Evolutionary conservation across 352 stramenopile species (phyloP), one percentile per base, ranked within the genome.

Genomic region (Phytophthora chlamydospora): DNA sequence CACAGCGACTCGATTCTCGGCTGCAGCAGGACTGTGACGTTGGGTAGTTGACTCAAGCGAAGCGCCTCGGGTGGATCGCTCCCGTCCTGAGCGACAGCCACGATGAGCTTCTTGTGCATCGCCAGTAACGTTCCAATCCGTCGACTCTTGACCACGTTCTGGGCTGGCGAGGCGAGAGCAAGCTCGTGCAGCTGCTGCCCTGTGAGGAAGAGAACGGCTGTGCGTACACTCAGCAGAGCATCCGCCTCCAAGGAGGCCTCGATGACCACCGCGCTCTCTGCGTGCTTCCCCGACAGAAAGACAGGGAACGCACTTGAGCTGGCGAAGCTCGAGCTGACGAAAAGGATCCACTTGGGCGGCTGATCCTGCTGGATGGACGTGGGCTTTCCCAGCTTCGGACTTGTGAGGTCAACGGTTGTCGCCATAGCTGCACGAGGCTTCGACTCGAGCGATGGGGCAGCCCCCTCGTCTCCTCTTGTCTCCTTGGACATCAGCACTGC

Each of bases 61-160:
- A 42, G 36, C 8, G 78, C 24, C 27, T 64, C 52, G 14, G 59
- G 32, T 17, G 38, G 40, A 21, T 68, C 55, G 1, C 1, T 16
- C 16, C 65, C 63, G 13, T 66, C 35, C 11, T 73, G 44, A 17
- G 70, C 43, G 17, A 89, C 50, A 12, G 68, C 68, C 3, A 91
- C 24, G 10, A 89, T 16, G 17, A 91, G 52, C 31, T 68, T 75
- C 64, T 90, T 89, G 62, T 85, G 85, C 34, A 91, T 75, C 2
- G 45, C 40, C 8, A 73, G 17, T 1, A 83, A 48, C 13, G 33
- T 62, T 13, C 58, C 58, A 24, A 85, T 46, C n/a, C 61, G 71
- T n/a, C 65, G 65, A 32, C 69, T 67, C 5, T 49, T 67, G 21
- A 56, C 21, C n/a, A 80, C 36, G 9, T 79, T 71, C 36, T 66